A percentile compares a stretch with the other conserved stretches of the same genome.
Conservation (phyloP, 2,329 filamentous ascomycete genomes). For the Hypoxylon sp. region DNA sequence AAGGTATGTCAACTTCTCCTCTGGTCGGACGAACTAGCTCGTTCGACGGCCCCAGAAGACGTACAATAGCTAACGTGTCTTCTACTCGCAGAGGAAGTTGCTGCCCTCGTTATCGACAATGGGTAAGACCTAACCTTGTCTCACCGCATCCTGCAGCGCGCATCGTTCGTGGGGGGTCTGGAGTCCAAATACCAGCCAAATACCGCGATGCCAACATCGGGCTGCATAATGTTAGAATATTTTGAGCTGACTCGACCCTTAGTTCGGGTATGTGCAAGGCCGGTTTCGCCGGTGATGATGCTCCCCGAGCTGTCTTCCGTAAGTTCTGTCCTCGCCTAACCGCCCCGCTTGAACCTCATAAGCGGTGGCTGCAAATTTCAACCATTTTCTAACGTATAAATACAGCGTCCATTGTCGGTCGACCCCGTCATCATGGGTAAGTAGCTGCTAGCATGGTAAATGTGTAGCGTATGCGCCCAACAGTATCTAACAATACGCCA, state of each 20-base stretch:
- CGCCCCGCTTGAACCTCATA: slow-evolving; percentile 56
- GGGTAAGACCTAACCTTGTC: slow-evolving; percentile 79
- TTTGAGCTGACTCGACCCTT: slow-evolving; percentile 53
- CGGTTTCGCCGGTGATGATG: slow-evolving; percentile 99
- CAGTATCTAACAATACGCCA: slow-evolving; percentile 59
- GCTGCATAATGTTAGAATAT: slow-evolving; percentile 19
- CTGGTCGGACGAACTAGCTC: slow-evolving; percentile 26
- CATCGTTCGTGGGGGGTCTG: slow-evolving; percentile 24
- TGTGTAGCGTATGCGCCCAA: slow-evolving; percentile 24
- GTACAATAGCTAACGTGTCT: slow-evolving; percentile 59
- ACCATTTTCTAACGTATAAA: slow-evolving; percentile 54
- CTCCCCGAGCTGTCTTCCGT: slow-evolving; percentile 99
- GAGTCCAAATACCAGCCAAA: slow-evolving; percentile 31
- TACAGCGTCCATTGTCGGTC: slow-evolving; percentile 97
- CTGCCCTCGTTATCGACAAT: slow-evolving; percentile 99
- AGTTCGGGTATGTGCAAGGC: slow-evolving; percentile 99
- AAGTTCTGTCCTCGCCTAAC: slow-evolving; percentile 69
- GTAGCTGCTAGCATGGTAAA: slow-evolving; percentile 53
- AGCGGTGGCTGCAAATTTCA: slow-evolving; percentile 38
- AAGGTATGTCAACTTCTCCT: slow-evolving; percentile 67
- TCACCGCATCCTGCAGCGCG: slow-evolving; percentile 56
- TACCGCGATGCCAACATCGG: slow-evolving; percentile 28
- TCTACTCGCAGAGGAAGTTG: slow-evolving; percentile 90
- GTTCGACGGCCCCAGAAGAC: slow-evolving; percentile 21
- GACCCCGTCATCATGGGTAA: slow-evolving; percentile 99